These are phyloP conservation scores for Sarocladium strictum DNA, from an alignment of 2,329 filamentous ascomycete species.

Conservation along the genomic window DNA sequence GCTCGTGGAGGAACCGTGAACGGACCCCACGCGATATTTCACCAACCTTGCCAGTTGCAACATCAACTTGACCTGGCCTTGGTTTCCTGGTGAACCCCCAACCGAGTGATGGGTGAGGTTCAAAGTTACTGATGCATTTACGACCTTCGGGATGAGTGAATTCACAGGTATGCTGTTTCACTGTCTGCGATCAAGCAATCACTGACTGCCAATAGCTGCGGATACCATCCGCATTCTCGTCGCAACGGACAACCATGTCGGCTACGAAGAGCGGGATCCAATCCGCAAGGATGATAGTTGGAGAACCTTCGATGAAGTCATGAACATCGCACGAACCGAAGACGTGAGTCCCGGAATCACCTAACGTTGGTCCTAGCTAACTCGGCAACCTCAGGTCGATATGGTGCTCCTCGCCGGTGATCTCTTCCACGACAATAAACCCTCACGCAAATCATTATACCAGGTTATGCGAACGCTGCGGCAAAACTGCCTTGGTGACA, in stretches of 20 bases:
- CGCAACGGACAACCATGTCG: constrained; percentile 96
- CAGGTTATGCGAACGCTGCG: constrained; percentile 94
- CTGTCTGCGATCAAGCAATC: neutral
- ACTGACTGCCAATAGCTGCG: constrained; percentile 34
- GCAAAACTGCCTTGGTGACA: constrained; percentile 90
- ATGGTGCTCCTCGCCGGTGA: constrained; percentile 96
- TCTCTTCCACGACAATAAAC: constrained; percentile 97
- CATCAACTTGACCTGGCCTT: neutral
- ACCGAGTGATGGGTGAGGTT: neutral
- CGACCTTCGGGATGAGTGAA: constrained; percentile 9
- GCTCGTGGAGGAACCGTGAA: neutral
- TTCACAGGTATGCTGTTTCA: constrained; percentile 10
- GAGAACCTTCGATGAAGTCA: constrained; percentile 91
- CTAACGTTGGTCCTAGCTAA: neutral
- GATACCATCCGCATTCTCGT: constrained; percentile 94
- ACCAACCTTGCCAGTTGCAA: neutral
- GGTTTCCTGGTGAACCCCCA: neutral
- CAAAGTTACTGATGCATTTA: neutral
- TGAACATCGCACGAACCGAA: constrained; percentile 76
- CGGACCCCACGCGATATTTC: neutral
- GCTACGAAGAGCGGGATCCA: constrained; percentile 87
- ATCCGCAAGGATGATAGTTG: constrained; percentile 97
- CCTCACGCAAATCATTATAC: constrained; percentile 90
- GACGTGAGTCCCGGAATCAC: constrained; percentile 49
- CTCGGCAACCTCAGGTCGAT: constrained; percentile 54